Conservation (phyloP, 1,284 basidiomycete genomes). For the Irpex sp. region DNA sequence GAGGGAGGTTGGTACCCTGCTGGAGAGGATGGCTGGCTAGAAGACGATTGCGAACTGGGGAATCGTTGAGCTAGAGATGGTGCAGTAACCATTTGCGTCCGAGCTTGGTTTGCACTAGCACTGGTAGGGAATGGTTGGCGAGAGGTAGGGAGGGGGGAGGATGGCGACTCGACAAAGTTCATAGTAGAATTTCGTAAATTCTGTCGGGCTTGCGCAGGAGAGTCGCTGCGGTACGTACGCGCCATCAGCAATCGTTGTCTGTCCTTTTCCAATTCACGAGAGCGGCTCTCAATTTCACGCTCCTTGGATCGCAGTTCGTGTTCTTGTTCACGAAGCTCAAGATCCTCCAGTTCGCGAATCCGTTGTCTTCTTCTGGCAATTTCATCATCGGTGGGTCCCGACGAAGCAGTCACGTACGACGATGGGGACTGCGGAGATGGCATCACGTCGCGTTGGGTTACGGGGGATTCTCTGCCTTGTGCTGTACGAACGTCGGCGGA, state of each 20-base stretch:
- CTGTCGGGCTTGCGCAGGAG: slow-evolving; percentile 3
- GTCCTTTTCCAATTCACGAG: slow-evolving; percentile 37
- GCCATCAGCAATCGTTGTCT: slow-evolving; percentile 4
- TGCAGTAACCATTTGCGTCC: slow-evolving; percentile 9
- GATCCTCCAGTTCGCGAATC: slow-evolving; percentile 47
- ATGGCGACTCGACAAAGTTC: slow-evolving; percentile 3
- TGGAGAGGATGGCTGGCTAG: slow-evolving; percentile 22
- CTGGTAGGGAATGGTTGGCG: slow-evolving; percentile 29
- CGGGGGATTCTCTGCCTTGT: neutral
- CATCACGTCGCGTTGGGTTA: neutral
- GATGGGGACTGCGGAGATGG: neutral
- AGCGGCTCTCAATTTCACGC: slow-evolving; percentile 50
- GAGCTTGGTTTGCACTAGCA: slow-evolving; percentile 40
- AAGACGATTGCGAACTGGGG: slow-evolving; percentile 18
- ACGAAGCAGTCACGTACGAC: neutral
- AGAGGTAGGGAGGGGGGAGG: slow-evolving; percentile 18
- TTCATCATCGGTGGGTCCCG: slow-evolving; percentile 17
- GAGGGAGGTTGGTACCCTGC: slow-evolving; percentile 17
- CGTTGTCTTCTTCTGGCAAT: slow-evolving; percentile 38
- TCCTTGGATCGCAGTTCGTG: slow-evolving; percentile 53
- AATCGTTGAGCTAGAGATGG: slow-evolving; percentile 28
- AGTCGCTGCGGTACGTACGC: slow-evolving; percentile 25
- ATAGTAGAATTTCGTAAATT: neutral
- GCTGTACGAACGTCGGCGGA: slow-evolving; percentile 15
- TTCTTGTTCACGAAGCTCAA: slow-evolving; percentile 51